Evolutionary conservation across 2,329 filamentous ascomycete genomes (phyloP).

Genomic region (Colletotrichum paranaense): DNA sequence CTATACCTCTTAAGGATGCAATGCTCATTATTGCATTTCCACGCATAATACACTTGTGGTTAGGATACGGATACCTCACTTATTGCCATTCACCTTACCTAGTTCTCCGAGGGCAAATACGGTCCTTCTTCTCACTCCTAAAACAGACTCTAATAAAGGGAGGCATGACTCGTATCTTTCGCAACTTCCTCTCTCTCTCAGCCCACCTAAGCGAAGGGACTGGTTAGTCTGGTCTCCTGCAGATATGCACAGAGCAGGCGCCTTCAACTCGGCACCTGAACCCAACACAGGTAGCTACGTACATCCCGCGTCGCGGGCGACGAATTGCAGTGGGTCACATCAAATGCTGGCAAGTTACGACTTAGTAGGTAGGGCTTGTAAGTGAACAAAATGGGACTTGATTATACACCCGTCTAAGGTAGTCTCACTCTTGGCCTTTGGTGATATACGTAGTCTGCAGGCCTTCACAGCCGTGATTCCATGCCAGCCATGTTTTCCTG

Average conservation of each 20-base stretch:
- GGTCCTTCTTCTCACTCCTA: no score
- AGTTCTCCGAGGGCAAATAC: no score
- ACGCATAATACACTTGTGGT: no score
- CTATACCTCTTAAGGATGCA: no score
- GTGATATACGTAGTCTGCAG: constrained; percentile 29
- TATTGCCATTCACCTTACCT: no score
- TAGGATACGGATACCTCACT: no score
- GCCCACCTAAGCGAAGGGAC: no score
- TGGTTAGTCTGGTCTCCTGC: background rate
- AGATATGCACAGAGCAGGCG: background rate
- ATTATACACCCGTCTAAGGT: constrained; percentile 15
- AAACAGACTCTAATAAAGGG: no score
- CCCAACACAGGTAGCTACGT: background rate
- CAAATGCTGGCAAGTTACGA: background rate
- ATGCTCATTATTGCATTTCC: no score
- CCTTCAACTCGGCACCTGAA: background rate
- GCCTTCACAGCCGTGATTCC: constrained; percentile 25
- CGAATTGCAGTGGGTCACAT: background rate
- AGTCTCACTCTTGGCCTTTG: constrained; percentile 9
- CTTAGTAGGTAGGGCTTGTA: background rate
- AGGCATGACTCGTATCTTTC: background rate
- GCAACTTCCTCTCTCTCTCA: background rate
- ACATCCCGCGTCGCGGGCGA: background rate
- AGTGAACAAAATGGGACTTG: background rate
- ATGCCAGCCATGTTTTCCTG: constrained; percentile 28